Evolutionary conservation across 192 early-diverging fungal genomes (phyloP).

Genomic region (Gaertneriomyces semiglobifer): DNA sequence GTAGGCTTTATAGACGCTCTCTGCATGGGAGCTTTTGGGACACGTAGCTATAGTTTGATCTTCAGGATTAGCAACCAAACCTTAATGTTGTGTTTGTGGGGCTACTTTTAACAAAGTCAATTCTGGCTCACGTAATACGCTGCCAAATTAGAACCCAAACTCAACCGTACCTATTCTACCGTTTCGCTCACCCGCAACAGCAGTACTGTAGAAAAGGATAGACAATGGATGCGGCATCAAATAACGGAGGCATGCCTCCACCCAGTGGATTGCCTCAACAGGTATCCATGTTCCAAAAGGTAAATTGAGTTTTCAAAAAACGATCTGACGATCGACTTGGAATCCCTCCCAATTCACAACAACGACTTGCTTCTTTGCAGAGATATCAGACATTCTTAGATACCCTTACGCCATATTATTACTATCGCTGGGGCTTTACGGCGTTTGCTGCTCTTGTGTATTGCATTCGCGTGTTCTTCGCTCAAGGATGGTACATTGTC

Average conservation of each 20-base stretch:
- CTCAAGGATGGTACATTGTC: conserved; percentile 95
- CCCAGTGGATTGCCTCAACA: conserved; percentile 23
- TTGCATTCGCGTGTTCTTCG: conserved; percentile 71
- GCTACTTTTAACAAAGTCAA: too few species aligned
- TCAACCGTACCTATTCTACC: too few species aligned
- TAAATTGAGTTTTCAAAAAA: neutral
- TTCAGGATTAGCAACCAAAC: too few species aligned
- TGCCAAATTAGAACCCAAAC: too few species aligned
- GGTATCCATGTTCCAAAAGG: conserved; percentile 19
- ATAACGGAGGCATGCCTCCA: conserved; percentile 20
- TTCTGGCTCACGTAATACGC: too few species aligned
- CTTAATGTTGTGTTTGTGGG: too few species aligned
- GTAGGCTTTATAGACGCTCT: too few species aligned
- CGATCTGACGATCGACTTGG: neutral
- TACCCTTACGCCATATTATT: conserved; percentile 70
- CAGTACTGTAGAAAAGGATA: too few species aligned
- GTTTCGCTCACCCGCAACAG: too few species aligned
- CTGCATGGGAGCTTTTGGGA: too few species aligned
- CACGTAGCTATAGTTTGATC: too few species aligned
- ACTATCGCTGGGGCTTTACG: conserved; percentile 74
- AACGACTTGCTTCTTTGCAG: conserved; percentile 35
- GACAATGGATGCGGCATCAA: neutral
- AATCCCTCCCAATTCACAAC: neutral
- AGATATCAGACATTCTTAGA: conserved; percentile 79
- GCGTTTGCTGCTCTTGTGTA: conserved; percentile 60